Evolutionary conservation across 257 asterid species (phyloP), one percentile per base, ranked within the genome.

Genomic region (Jasminum sambac): DNA sequence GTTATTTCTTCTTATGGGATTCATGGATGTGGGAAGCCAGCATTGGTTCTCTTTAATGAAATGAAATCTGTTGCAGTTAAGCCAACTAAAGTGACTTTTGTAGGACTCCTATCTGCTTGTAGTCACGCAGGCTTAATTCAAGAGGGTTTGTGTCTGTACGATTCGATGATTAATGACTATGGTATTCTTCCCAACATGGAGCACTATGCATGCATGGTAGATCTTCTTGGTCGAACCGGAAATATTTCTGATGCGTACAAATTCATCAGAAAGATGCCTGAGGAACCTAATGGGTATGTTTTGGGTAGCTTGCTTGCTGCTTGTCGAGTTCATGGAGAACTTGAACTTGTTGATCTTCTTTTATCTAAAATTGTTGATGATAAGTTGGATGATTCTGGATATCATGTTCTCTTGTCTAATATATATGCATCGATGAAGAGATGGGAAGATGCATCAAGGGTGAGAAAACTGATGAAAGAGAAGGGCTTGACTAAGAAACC

Each of bases 151-250:
- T 59, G 58, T 67, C 52, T 81, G 36, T 81, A 81, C 38, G 57
- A 46, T 36, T 77, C 76, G 65, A 81, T 81, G 85, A 69, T 68
- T 11, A 63, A 44, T 58, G 43, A 74, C 64, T 71, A 77, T 58
- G 74, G 78, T 13, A 24, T 77, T 59, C 38, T 12, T 19, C 85
- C 85, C 52, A 68, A 57, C 71, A 71, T 58, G 82, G 82, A 81
- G 58, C 82, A 81, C 72, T 77, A 81, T 70, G 71, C 78, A 11
- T 81, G 85, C 77, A 78, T 81, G 85, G 85, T 81, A 39, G 85
- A 81, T 78, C 64, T 81, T 63, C 73, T 81, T 19, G 82, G 82
- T n/a, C 77, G 85, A 74, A 82, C 85, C 59, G 85, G 85, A 17
- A 75, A 17, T 13, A 68, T 81, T 68, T 23, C 40, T 46, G 80